Base-by-base conservation (phyloP, 306 rosid genomes). In the Cucumis melo region DNA sequence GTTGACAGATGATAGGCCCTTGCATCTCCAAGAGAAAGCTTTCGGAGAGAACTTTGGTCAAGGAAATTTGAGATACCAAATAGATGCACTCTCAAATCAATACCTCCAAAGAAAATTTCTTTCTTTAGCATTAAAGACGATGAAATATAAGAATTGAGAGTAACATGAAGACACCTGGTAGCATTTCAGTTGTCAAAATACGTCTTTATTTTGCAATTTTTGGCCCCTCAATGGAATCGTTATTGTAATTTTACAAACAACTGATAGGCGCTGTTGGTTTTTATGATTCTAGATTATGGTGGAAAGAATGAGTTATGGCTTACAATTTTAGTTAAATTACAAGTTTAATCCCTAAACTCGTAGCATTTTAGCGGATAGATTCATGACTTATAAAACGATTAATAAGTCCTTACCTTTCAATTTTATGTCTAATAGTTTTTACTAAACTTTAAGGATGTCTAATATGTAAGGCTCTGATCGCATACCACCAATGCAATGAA, bases 1-100 rank as follows among this genome's bases (percentile, higher is more conserved):
- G 99, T 94, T 20, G 99, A 89, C 36, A 94, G 86, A 84, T 83
- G 86, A 81, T 92, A 94, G 1, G 99, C 97, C 61, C 96, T 86
- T 23, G 99, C 88, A 74, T 92, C 96, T 81, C 97, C 99, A 74
- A 94, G 96, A 55, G 99, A 94, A 61, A 94, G 91, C 97, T 94
- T 73, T 77, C 71, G n/a, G 32, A 81, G 79, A 83, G 62, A 19
- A 50, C 76, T 78, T 14, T 20, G 14, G 66, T 76, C 20, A 82
- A 87, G 85, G 85, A 42, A 79, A 73, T 27, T 58, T 34, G 16
- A 53, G 10, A 55, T 67, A 55, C 27, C 27, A 68, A 78, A 61
- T 36, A 63, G 16, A 46, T 46, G 16, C 36, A 53, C 34, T 42
- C 59, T 42, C 59, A 53, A 19, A 10, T 63, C 21, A 23, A 9